A percentile compares a stretch with the other conserved stretches of the same genome.
Evolutionary conservation across 768 basidiomycete species (phyloP).

Genomic region (Mycena galericulata): DNA sequence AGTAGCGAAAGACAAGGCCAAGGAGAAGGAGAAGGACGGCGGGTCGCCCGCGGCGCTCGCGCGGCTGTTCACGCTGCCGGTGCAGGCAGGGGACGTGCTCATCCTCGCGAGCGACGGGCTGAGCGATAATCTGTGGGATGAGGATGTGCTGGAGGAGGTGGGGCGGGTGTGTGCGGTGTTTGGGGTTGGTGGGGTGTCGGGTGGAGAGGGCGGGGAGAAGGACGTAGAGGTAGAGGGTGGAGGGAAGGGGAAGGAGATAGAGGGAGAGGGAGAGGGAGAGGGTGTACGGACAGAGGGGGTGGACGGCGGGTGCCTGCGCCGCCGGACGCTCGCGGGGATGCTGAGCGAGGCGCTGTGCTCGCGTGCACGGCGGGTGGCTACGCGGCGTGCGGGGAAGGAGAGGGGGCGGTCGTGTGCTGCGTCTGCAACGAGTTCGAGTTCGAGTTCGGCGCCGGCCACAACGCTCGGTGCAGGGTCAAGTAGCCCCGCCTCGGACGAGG

Average conservation of each 20-base stretch:
- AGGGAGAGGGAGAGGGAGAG: not conserved
- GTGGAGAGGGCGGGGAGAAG: not conserved
- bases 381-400: constrained; percentile 49
- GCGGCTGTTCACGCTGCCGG: constrained; percentile 76
- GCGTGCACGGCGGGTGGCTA: constrained; percentile 77
- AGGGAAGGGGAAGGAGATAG: not conserved
- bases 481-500: no score
- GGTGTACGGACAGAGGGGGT: not conserved
- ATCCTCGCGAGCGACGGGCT: constrained; percentile 87
- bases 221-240: not conserved
- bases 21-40: no score
- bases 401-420: constrained; percentile 34
- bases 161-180: constrained; percentile 40
- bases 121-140: constrained; percentile 90
- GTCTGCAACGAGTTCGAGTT: not conserved
- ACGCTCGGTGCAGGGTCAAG: no score
- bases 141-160: constrained; percentile 88
- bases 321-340: constrained; percentile 73
- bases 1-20: no score
- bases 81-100: constrained; percentile 78
- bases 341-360: constrained; percentile 86
- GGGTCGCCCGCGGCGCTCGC: constrained; percentile 73
- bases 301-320: constrained; percentile 46
- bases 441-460: not conserved
- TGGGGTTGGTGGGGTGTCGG: not conserved